Evolutionary conservation across 345 rosid species (phyloP).

Genomic region (Syzygium aqueum): DNA sequence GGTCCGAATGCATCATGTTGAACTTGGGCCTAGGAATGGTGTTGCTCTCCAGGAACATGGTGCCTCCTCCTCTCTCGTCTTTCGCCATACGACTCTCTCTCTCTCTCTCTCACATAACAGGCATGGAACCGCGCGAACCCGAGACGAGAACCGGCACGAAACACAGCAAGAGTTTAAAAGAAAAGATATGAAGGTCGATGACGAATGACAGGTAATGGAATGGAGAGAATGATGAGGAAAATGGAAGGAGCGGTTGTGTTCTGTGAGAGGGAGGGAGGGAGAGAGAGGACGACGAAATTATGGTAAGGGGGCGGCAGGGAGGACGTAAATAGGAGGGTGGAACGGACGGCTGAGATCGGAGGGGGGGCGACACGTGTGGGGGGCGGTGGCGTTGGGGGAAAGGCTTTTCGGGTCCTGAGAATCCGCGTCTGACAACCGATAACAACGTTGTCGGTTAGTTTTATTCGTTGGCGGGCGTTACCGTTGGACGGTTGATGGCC

Average conservation of each 20-base stretch:
- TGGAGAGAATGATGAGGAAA: background rate
- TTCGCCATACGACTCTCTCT: background rate
- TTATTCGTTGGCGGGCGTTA: background rate
- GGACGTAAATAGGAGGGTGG: background rate
- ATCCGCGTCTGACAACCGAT: conserved; percentile 4
- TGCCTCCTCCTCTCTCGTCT: background rate
- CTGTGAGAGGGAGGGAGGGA: conserved; percentile 2
- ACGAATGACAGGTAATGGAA: background rate
- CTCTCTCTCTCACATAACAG: background rate
- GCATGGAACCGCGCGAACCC: background rate
- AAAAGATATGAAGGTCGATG: background rate
- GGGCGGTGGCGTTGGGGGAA: background rate
- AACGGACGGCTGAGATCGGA: background rate
- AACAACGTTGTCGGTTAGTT: conserved; percentile 8
- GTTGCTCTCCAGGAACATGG: conserved; percentile 12
- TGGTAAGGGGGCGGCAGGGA: background rate
- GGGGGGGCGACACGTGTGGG: conserved; percentile 6
- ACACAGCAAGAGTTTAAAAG: background rate
- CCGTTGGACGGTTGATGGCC: background rate
- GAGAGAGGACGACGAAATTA: background rate
- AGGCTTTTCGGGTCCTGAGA: background rate
- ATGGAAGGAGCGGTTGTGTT: conserved; percentile 10
- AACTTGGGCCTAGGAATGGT: conserved; percentile 19
- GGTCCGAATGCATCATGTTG: conserved; percentile 26
- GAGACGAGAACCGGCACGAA: background rate